Percentiles rank a stretch among this genome's conserved stretches.
Evolutionary conservation across 2,329 filamentous ascomycete genomes (phyloP).

Genomic region (Tolypocladium pustulatum): DNA sequence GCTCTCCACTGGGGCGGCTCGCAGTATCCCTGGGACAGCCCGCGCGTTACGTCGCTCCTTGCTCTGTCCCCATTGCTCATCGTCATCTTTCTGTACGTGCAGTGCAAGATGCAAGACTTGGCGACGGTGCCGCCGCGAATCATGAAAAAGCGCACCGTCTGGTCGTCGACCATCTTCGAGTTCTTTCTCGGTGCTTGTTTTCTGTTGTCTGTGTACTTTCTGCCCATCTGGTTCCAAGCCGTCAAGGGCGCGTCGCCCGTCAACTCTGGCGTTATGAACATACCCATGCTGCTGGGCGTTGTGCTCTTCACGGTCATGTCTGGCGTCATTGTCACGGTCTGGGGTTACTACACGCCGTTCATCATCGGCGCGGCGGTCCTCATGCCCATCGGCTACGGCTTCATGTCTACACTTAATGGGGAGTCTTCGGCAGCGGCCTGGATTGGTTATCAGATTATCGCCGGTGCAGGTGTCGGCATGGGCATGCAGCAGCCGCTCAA

Average conservation of each 20-base stretch:
- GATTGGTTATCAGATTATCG: conserved; percentile 33
- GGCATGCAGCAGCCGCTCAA: conserved; percentile 28
- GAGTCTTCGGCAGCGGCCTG: conserved; percentile 23
- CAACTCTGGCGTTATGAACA: conserved; percentile 27
- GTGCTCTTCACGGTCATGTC: conserved; percentile 22
- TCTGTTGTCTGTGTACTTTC: conserved; percentile 23
- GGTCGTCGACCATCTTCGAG: conserved; percentile 21
- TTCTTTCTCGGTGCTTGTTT: conserved; percentile 27
- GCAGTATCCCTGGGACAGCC: conserved; percentile 18
- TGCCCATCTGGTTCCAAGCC: conserved; percentile 36
- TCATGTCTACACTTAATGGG: conserved; percentile 29
- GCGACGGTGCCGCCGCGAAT: conserved; percentile 34
- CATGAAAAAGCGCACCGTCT: conserved; percentile 27
- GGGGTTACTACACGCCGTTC: conserved; percentile 34
- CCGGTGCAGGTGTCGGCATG: conserved; percentile 27
- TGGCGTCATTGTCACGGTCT: conserved; percentile 22
- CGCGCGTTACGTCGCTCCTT: conserved; percentile 16
- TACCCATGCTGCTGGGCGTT: conserved; percentile 27
- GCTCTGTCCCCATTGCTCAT: conserved; percentile 21
- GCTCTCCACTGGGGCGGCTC: conserved; percentile 38
- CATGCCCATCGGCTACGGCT: conserved; percentile 25
- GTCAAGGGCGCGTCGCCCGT: conserved; percentile 28
- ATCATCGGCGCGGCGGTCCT: conserved; percentile 26
- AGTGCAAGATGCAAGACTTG: conserved; percentile 26
- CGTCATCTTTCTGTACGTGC: conserved; percentile 24